Conservation (phyloP, 106 monocot species). For the Platanthera guangdongensis region DNA sequence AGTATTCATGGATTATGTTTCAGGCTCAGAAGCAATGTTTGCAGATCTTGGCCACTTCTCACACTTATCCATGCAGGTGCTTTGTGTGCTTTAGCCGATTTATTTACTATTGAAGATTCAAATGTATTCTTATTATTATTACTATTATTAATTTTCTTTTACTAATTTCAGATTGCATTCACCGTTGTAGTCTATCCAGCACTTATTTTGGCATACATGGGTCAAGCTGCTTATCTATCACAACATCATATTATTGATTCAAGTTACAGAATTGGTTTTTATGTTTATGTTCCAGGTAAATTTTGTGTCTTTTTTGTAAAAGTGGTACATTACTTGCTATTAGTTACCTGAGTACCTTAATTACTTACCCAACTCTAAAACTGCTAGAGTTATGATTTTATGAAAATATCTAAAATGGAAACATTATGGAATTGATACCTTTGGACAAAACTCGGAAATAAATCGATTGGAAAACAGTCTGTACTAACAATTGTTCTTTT, state of each 20-base stretch:
- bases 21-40: constrained; percentile 73
- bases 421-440: neutral
- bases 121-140: neutral
- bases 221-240: constrained; percentile 66
- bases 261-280: constrained; percentile 41
- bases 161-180: constrained; percentile 36
- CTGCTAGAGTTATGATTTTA: neutral
- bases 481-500: too few species aligned
- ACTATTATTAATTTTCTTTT: neutral
- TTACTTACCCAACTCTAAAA: neutral
- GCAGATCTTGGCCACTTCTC: constrained; percentile 65
- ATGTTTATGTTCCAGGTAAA: constrained; percentile 54
- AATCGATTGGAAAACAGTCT: too few species aligned
- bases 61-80: constrained; percentile 48
- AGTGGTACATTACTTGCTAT: neutral
- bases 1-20: neutral
- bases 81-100: neutral
- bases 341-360: neutral
- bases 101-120: neutral
- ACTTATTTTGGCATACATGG: constrained; percentile 68
- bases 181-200: constrained; percentile 47
- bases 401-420: neutral
- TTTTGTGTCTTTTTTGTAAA: neutral
- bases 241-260: constrained; percentile 32
- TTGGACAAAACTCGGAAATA: neutral